Base-by-base conservation (phyloP, 2,329 filamentous ascomycete genomes). In the Phialophora verrucosa region DNA sequence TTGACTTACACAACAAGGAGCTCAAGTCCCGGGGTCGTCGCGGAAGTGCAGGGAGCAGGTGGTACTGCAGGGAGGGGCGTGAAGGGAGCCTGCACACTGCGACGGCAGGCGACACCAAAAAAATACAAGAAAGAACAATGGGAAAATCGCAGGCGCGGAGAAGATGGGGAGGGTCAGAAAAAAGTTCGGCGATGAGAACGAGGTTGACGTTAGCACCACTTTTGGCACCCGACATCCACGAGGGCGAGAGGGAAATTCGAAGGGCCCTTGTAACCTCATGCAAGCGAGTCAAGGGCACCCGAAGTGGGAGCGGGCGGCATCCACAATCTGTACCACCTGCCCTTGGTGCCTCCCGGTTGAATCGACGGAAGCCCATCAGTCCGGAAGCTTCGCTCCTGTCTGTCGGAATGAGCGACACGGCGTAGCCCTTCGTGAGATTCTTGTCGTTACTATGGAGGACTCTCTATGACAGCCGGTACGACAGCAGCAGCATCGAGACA, bases 21-120 rank as follows among this genome's bases (percentile, higher is more conserved):
- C 17, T 51, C 23, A 23, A 51, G 49, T 29, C 25, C 14, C 20
- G 12, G 20, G 49, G 38, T 44, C 17, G 5, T 44, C 14, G 38
- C 38, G 5, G 38, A 44, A 63, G 65, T 65, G 69, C 62, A 65
- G 62, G 55, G 29, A 31, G 42, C 23, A 51, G n/a, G 53, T 38
- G 57, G 20, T 51, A 56, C 63, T 38, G 49, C 35, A 53, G 31
- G 49, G 14, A 29, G 17, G 27, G 32, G 23, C 29, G 62, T 51
- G 62, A 31, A 53, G 59, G 59, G 51, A 61, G 47, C 38, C 62
- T 51, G 55, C 47, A 64, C 44, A 27, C 49, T 54, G 62, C 62
- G 59, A 42, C 62, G 54, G 56, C 62, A 54, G 62, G 55, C 56
- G 55, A 64, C 62, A 71, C 73, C 63, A 61, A 68, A 61, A 63